Percentiles rank a stretch among this genome's conserved stretches.
phyloP scores from a whole-genome alignment of 2,329 filamentous ascomycete species.

The Ascochyta clinopodiicola region DNA sequence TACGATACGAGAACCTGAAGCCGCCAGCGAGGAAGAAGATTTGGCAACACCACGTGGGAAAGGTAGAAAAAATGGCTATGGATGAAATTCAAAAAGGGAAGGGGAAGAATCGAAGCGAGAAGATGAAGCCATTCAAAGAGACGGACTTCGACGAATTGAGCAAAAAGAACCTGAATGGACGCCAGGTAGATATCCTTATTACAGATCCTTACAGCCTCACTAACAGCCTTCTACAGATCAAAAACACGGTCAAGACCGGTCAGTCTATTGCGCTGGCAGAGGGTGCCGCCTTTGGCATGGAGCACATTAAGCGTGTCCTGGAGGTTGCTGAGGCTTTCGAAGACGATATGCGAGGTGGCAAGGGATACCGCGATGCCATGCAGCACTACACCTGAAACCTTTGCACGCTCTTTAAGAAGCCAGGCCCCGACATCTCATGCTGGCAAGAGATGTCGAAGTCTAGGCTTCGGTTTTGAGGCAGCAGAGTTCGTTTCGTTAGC shows the following conservation, averaged over 20 bases:
- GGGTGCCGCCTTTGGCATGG: constrained; percentile 73
- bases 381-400: constrained; percentile 69
- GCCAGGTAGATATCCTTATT: constrained; percentile 59
- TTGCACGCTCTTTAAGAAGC: no score
- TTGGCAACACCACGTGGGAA: constrained; percentile 83
- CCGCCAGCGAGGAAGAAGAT: constrained; percentile 76
- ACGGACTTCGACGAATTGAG: constrained; percentile 72
- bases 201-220: background rate
- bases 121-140: constrained; percentile 63
- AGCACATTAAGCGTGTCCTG: constrained; percentile 81
- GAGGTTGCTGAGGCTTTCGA: constrained; percentile 85
- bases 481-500: background rate
- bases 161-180: constrained; percentile 71
- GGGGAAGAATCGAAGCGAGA: constrained; percentile 51
- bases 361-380: constrained; percentile 84
- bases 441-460: background rate
- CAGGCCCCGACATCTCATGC: background rate
- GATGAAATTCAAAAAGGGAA: constrained; percentile 34
- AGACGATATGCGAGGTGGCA: constrained; percentile 79
- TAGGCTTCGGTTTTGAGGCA: background rate
- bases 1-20: constrained; percentile 79
- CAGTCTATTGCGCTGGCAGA: constrained; percentile 83
- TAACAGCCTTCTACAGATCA: constrained; percentile 68
- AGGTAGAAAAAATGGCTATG: constrained; percentile 66
- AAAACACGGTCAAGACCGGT: constrained; percentile 83